Conservation (phyloP, 1,139 yeast genomes). For the Kluyveromyces marxianus region DNA sequence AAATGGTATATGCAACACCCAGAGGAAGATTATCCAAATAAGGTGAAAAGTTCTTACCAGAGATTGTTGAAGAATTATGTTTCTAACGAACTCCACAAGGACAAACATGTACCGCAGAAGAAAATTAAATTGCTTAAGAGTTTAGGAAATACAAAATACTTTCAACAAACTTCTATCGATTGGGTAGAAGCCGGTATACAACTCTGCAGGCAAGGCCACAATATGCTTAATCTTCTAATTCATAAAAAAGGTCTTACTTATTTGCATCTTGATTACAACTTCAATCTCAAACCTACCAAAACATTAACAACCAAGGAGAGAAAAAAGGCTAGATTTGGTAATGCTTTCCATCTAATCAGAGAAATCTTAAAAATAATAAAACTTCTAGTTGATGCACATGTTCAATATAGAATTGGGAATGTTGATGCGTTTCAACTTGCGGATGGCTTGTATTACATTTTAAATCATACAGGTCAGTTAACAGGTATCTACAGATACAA, state of each 20-base stretch:
- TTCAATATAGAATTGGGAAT: conserved; percentile 81
- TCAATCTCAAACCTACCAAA: conserved; percentile 92
- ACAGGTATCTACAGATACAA: conserved; percentile 96
- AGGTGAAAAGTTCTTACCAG: conserved; percentile 81
- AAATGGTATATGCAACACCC: conserved; percentile 75
- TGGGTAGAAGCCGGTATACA: conserved; percentile 99
- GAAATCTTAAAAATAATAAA: conserved; percentile 79
- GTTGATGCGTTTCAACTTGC: conserved; percentile 92
- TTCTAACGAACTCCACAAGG: conserved; percentile 57
- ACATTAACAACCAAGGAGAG: conserved; percentile 95
- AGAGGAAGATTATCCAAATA: conserved; percentile 51
- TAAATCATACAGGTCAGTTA: conserved; percentile 89
- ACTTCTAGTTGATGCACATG: conserved; percentile 86
- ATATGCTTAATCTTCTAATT: conserved; percentile 82
- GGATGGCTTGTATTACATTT: conserved; percentile 83
- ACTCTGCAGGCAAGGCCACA: conserved; percentile 86
- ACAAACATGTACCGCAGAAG: conserved; percentile 35
- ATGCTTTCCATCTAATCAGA: conserved; percentile 88
- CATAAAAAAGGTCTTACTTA: conserved; percentile 90
- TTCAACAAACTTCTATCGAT: conserved; percentile 85
- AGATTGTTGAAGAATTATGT: conserved; percentile 71
- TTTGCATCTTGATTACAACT: conserved; percentile 89
- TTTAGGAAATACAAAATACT: conserved; percentile 72
- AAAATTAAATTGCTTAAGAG: conserved; percentile 58
- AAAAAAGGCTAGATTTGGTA: conserved; percentile 91